Conservation (phyloP, 345 rosid genomes). For the Jatropha curcas region DNA sequence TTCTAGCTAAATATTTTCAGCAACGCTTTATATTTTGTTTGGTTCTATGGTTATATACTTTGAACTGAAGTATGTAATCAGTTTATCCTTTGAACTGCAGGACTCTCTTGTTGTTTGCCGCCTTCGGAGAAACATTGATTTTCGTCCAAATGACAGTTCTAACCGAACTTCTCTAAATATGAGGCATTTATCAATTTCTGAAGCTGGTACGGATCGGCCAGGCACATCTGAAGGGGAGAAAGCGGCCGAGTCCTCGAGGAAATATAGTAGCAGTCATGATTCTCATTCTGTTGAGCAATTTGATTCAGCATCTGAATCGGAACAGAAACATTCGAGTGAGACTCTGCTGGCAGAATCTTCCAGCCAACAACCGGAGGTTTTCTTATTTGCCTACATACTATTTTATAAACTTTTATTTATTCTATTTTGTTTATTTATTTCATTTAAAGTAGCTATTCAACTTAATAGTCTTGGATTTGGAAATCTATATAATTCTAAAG, state of each 20-base stretch:
- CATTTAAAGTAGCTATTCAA: neutral
- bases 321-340: conserved; percentile 37
- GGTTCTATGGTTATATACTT: no score
- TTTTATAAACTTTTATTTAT: neutral
- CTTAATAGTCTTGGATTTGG: neutral
- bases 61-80: neutral
- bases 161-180: conserved; percentile 30
- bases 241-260: conserved; percentile 37
- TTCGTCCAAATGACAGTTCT: conserved; percentile 31
- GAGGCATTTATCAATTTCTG: conserved; percentile 27
- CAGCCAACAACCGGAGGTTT: conserved; percentile 45
- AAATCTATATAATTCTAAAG: neutral
- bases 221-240: conserved; percentile 36
- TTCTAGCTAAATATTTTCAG: no score
- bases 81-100: conserved; percentile 31
- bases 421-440: neutral
- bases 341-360: conserved; percentile 46
- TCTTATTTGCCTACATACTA: conserved; percentile 1
- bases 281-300: conserved; percentile 55
- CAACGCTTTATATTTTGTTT: no score
- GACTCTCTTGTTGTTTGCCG: conserved; percentile 85
- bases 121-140: conserved; percentile 62
- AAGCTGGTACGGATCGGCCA: conserved; percentile 30
- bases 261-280: conserved; percentile 42
- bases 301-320: conserved; percentile 51